Evolutionary conservation across 106 monocot genomes (phyloP).

Genomic region (Allium sativum): DNA sequence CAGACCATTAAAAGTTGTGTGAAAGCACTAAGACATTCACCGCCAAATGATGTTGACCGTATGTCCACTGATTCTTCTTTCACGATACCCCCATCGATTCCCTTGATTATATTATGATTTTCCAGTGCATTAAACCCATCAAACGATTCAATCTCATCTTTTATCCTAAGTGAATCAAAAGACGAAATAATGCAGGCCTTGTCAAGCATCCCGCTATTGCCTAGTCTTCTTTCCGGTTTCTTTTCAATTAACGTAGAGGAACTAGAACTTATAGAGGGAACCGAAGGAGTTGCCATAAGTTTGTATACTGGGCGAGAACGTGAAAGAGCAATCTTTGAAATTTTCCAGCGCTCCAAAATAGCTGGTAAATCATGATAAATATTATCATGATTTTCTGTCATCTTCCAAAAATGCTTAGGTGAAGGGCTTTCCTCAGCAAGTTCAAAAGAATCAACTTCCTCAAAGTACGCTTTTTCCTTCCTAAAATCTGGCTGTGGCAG

Average conservation of each 20-base stretch:
- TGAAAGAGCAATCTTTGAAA: constrained; percentile 39
- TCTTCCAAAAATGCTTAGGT: constrained; percentile 53
- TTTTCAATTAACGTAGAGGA: constrained; percentile 13
- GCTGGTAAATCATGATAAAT: constrained; percentile 49
- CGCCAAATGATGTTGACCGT: constrained; percentile 12
- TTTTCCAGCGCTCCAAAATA: constrained; percentile 71
- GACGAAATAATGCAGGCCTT: constrained; percentile 20
- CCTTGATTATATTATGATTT: constrained; percentile 7
- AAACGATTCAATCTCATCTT: constrained; percentile 19
- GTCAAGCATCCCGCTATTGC: constrained; percentile 5
- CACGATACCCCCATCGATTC: constrained; percentile 13
- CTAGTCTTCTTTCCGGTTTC: constrained; percentile 18
- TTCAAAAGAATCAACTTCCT: constrained; percentile 85
- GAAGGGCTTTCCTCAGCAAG: constrained; percentile 85
- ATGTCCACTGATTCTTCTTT: constrained; percentile 12
- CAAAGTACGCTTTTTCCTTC: constrained; percentile 76
- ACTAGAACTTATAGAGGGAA: constrained; percentile 7
- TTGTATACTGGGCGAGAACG: constrained; percentile 15
- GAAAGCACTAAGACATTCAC: constrained; percentile 43
- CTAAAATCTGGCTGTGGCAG: constrained; percentile 37
- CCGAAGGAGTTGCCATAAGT: constrained; percentile 13
- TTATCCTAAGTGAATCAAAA: constrained; percentile 44
- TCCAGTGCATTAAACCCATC: constrained; percentile 3
- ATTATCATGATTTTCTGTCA: constrained; percentile 24
- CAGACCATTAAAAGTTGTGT: constrained; percentile 74